Conservation (phyloP, 2,329 filamentous ascomycete genomes). For the Furcasterigmium sp. region DNA sequence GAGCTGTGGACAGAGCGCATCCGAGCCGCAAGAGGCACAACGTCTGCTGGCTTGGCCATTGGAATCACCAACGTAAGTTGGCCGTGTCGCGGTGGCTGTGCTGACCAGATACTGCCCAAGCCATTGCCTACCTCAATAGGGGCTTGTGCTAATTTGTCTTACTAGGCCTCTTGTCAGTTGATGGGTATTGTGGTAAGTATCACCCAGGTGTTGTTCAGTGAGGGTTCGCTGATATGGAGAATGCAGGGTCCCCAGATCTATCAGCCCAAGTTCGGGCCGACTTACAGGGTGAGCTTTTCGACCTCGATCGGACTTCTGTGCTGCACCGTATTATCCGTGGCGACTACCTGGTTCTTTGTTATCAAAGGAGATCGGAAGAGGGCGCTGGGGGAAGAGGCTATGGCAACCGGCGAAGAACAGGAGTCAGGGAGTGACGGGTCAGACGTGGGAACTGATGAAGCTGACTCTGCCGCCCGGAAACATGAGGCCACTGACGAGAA, state of each 20-base stretch:
- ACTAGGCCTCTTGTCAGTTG: slow-evolving; percentile 21
- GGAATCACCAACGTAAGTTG: slow-evolving; percentile 25
- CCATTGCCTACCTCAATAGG: no score
- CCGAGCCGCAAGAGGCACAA: slow-evolving; percentile 29
- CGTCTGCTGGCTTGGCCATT: slow-evolving; percentile 29
- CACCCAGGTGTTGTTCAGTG: background rate
- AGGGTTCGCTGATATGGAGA: background rate
- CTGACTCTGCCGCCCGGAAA: background rate
- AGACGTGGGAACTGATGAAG: no score
- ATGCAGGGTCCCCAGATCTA: slow-evolving; percentile 29
- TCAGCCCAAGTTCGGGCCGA: slow-evolving; percentile 30
- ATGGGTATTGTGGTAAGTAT: slow-evolving; percentile 32
- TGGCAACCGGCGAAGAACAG: no score
- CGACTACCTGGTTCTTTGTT: slow-evolving; percentile 16
- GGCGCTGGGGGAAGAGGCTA: background rate
- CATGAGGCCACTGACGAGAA: no score
- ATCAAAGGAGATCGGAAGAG: slow-evolving; percentile 8
- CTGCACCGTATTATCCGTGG: slow-evolving; percentile 17
- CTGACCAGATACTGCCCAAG: no score
- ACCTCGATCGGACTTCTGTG: slow-evolving; percentile 26
- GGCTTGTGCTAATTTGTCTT: background rate
- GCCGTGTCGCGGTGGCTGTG: background rate
- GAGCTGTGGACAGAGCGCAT: slow-evolving; percentile 23
- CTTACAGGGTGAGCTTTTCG: slow-evolving; percentile 28
- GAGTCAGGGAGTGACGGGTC: background rate